Conservation (phyloP, 345 rosid species). For the Gossypium raimondii region DNA sequence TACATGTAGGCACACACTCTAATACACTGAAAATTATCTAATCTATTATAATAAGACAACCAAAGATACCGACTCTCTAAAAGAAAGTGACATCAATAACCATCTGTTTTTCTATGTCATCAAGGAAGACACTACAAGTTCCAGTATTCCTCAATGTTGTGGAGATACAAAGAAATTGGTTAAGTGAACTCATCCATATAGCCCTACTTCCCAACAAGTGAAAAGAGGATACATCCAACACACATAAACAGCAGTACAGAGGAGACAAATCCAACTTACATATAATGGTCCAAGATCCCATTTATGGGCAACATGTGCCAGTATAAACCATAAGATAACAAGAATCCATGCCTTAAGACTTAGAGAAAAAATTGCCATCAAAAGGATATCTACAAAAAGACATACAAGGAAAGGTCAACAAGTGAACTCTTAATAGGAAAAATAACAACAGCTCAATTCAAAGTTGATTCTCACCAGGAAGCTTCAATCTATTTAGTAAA, state of each 20-base stretch:
- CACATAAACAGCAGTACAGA: neutral
- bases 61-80: neutral
- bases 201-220: neutral
- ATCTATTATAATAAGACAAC: neutral
- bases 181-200: neutral
- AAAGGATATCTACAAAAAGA: constrained; percentile 51
- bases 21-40: neutral
- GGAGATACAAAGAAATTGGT: neutral
- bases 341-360: constrained; percentile 57
- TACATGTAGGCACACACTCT: neutral
- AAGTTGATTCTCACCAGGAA: constrained; percentile 55
- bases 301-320: constrained; percentile 77
- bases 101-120: neutral
- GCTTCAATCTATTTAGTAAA: constrained; percentile 60
- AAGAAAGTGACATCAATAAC: neutral
- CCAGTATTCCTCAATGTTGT: neutral
- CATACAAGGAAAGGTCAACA: constrained; percentile 23
- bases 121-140: neutral
- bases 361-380: constrained; percentile 70
- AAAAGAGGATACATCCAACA: neutral
- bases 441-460: constrained; percentile 8
- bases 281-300: constrained; percentile 83
- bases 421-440: constrained; percentile 17
- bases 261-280: constrained; percentile 45
- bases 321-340: constrained; percentile 62